Evolutionary conservation across 306 rosid species (phyloP), one percentile per base, ranked within the genome.

Genomic region (Senna siamea): DNA sequence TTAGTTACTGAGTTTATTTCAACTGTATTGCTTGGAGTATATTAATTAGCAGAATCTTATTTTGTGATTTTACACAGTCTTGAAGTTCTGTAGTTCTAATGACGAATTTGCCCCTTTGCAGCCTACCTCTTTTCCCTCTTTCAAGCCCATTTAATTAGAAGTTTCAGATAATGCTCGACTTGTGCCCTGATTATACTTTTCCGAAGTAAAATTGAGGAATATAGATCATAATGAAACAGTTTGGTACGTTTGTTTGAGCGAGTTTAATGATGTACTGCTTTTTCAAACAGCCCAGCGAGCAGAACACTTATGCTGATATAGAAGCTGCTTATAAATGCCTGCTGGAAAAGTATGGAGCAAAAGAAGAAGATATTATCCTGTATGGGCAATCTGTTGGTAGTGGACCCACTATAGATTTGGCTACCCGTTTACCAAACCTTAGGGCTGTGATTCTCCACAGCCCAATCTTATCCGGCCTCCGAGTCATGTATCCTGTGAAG

Each of bases 371-470:
- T 84, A 77, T 94, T 70, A 89, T 94, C 75, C 84, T 94, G 70
- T 94, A 94, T 51, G 97, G 98, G 75, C 97, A 94, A 66, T 94
- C 98, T 59, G 96, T 94, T 77, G 98, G 98, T 28, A 91, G 97
- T 64, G 98, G 98, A 60, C 98, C 98, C 2, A 89, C 98, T 12
- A 75, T 92, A 17, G 98, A 94, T 85, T 75, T 91, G 82, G 98
- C 98, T n/a, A 48, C 87, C 30, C 84, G 87, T 61, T 83, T 91
- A 13, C 91, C 90, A 3, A 84, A 82, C 76, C 92, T 94, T 76
- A 84, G 98, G 81, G 96, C 98, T 53, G 89, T 89, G 52, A 89
- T 94, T 94, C 98, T 94, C 74, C 98, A 94, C 53, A 94, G 98
- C 76, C 95, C 96, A 6, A 94, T 94, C 80, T 64, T 89, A 85